A percentile compares a stretch with the other conserved stretches of the same genome.
Conservation (phyloP, 2,329 filamentous ascomycete species). For the Dactylellina parvicollis region DNA sequence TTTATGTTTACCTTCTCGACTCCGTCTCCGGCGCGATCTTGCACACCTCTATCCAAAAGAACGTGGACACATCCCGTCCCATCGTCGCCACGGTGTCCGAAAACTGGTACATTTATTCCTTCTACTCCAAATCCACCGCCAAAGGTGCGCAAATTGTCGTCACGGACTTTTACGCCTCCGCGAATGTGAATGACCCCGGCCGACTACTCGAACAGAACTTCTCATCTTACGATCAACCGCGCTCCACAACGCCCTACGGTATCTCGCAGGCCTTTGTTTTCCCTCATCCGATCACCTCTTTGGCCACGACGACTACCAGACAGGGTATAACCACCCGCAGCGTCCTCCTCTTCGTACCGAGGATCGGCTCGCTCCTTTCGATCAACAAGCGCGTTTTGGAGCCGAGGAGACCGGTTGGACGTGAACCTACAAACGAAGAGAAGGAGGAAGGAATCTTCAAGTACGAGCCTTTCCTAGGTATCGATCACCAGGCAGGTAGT, state of each 20-base stretch:
- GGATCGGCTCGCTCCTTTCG: constrained; percentile 75
- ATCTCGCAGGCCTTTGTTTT: constrained; percentile 83
- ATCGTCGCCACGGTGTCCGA: constrained; percentile 84
- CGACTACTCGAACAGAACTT: constrained; percentile 76
- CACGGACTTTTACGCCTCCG: constrained; percentile 89
- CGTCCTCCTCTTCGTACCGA: constrained; percentile 75
- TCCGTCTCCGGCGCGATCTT: constrained; percentile 84
- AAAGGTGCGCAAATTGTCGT: constrained; percentile 88
- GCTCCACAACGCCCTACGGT: constrained; percentile 74
- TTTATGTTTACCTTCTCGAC: constrained; percentile 83
- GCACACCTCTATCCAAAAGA: constrained; percentile 74
- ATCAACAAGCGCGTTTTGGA: constrained; percentile 83
- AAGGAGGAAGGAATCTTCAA: constrained; percentile 81
- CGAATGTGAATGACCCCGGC: constrained; percentile 83
- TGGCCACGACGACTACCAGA: constrained; percentile 85
- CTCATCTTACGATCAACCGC: constrained; percentile 77
- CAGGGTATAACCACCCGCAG: constrained; percentile 90
- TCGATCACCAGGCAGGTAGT: constrained; percentile 78
- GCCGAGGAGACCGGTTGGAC: constrained; percentile 83
- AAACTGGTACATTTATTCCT: constrained; percentile 94
- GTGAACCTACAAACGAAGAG: constrained; percentile 82
- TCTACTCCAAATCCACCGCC: constrained; percentile 70
- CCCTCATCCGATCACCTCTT: constrained; percentile 77
- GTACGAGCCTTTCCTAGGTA: constrained; percentile 80
- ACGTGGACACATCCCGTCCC: constrained; percentile 77